Base-by-base conservation (phyloP, 2,329 filamentous ascomycete genomes). In the Achaetomium macrosporum region DNA sequence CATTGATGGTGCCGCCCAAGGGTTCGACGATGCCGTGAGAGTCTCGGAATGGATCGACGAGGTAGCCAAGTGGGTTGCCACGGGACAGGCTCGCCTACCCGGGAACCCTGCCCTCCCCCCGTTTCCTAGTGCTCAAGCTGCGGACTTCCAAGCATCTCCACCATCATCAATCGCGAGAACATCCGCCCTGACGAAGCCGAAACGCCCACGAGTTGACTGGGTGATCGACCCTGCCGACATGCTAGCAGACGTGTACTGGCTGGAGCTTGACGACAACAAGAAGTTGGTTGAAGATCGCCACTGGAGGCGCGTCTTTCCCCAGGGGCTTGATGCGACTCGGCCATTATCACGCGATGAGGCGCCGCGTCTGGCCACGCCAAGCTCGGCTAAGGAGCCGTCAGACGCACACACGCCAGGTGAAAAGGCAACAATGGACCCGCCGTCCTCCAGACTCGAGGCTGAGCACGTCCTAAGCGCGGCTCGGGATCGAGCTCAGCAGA, bases 211-310 rank as follows among this genome's bases (percentile, higher is more conserved):
- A 54, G 83, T 90, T 20, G 90, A 95, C 64, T 97, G 93, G 93
- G 78, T 82, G 37, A 82, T 91, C 16, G 82, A 87, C 42, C 88
- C 92, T 0, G 84, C 88, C 51, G 91, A 97, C 66, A 78, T 96
- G 68, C 74, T 97, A 43, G 91, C 91, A 5, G 93, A 99, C 71
- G 78, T 87, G 1, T 89, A 91, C 64, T 99, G 93, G 93, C 72
- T 95, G 19, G 90, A 96, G 66, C 84, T 91, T 63, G 82, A 80
- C 31, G 76, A 85, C 53, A 90, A 96, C 68, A 95, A 91, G 66
- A 78, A 77, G 48, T 75, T 90, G 29, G 85, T 96, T 40, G 88
- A 95, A 65, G 87, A 96, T 68, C 82, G 84, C 13, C 75, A 88
- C 62, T 90, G 90, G 64, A 78, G 81, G 44, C 84, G 80, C 53